phyloP scores from a whole-genome alignment of 1,284 basidiomycete species.

The Sanghuangporus sanghuang region DNA sequence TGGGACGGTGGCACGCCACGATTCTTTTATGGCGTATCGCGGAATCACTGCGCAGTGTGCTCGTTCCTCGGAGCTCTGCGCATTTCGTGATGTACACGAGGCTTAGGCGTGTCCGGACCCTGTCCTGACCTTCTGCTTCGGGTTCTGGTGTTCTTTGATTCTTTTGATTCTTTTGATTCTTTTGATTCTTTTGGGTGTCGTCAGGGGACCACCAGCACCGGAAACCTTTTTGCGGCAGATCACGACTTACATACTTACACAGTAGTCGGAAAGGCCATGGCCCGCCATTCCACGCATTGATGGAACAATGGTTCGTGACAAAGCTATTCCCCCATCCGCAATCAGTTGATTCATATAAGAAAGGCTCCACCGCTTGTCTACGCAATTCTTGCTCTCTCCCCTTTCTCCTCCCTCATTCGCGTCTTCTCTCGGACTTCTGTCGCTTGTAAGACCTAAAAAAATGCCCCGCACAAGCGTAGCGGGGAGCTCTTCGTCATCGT shows the following conservation, averaged over 20 bases:
- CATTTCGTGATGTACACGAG: constrained; percentile 4
- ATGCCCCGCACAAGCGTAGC: constrained; percentile 15
- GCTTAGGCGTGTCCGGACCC: constrained; percentile 6
- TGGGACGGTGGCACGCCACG: background rate
- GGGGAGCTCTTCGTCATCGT: constrained; percentile 16
- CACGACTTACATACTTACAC: background rate
- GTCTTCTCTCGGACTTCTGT: background rate
- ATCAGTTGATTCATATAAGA: constrained; percentile 10
- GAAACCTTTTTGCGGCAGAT: constrained; percentile 4
- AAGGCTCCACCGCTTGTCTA: background rate
- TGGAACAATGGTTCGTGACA: background rate
- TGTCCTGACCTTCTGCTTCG: background rate
- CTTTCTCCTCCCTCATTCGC: background rate
- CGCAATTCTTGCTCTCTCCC: background rate
- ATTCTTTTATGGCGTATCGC: background rate
- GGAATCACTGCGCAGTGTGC: background rate
- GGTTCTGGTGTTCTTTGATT: background rate
- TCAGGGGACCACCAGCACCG: constrained; percentile 9
- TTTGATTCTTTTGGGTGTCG: constrained; percentile 8
- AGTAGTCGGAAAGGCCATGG: background rate
- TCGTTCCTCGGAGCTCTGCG: background rate
- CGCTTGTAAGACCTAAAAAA: background rate
- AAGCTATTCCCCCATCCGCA: background rate
- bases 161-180: background rate
- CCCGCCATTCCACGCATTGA: background rate